Evolutionary conservation across 1,284 basidiomycete species (phyloP), one percentile per base, ranked within the genome.

Genomic region (Boletus smithii): DNA sequence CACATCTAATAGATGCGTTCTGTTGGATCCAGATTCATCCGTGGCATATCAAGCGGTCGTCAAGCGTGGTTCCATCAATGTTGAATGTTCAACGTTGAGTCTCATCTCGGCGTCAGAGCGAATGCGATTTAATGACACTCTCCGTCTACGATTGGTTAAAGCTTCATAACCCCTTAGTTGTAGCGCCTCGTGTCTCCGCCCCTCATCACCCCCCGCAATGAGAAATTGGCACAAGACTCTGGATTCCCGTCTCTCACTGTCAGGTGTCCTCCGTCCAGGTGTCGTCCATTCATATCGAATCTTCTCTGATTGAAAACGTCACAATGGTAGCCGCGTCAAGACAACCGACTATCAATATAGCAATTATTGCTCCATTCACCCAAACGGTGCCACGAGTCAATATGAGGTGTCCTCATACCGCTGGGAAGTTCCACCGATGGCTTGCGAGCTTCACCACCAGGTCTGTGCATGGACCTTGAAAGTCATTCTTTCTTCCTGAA

Each of bases 31-130:
- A 47, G 42, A 55, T 57, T 48, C 39, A 40, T 33, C 18, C 42
- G 33, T 29, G 17, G 37, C n/a, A 33, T 51, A 57, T 48, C 49
- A 42, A 36, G 45, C 46, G 48, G 48, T 42, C 17, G 35, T 11
- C 37, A 24, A 30, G 32, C 38, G 33, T 42, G 44, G 38, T 60
- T 49, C 18, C 47, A 51, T 46, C 48, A 44, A 17, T 26, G 26
- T 18, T 37, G 46, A 50, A 17, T 36, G 45, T 56, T 35, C 33
- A 44, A 31, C 46, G 37, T 45, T 29, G 49, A 34, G 24, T 13
- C 41, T 59, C 60, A 61, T 66, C 49, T 59, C 58, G 62, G 60
- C 43, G 49, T 44, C 62, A 60, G 60, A 61, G 42, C 60, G 58
- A 61, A 53, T 52, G 48, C 42, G 49, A 49, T 57, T 42, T 32